Evolutionary conservation across 257 asterid species (phyloP), one percentile per base, ranked within the genome.

Genomic region (Plantago elongata): DNA sequence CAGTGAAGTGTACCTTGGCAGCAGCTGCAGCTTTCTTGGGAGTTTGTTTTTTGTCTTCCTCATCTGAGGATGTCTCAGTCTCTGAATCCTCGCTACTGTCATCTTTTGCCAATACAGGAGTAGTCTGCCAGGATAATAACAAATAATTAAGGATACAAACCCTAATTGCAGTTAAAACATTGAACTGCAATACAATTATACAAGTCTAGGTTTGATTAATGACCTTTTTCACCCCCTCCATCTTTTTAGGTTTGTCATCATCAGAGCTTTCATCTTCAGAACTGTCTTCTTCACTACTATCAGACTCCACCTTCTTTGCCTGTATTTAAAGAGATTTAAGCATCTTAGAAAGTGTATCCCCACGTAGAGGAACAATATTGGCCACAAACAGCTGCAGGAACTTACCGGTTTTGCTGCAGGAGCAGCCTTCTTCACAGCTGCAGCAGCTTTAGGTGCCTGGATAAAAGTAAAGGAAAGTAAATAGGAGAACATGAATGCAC

Each of bases 221-320:
- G 27, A 54, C 59, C 42, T 54, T 54, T 22, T 54, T 22, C 59
- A 54, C 59, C 43, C 59, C 59, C 18, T 27, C 59, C 59, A 54
- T 54, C n/a, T 13, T 13, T 27, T 37, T 54, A 27, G 59, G 59
- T 40, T 54, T 54, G 2, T 75, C 85, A 8, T 68, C 79, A 44
- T 66, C 40, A 66, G 59, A 54, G 11, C 81, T 77, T 34, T 69
- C 77, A 9, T 73, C 81, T 9, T 70, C 78, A 0, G 80, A 68
- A 59, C 71, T 72, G 18, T 62, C 71, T 46, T 70, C 79, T 3
- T 66, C 73, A 52, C 47, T 54, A 15, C 18, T 37, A 54, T 54
- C 59, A 5, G 59, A 54, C 34, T 54, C 59, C 11, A 11, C 59
- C 43, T 54, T 52, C 57, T 22, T 34, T 4, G 40, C 40, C 40